Evolutionary conservation across 805 yeast genomes (phyloP).

Genomic region (Groenewaldozyma salmanticensis): DNA sequence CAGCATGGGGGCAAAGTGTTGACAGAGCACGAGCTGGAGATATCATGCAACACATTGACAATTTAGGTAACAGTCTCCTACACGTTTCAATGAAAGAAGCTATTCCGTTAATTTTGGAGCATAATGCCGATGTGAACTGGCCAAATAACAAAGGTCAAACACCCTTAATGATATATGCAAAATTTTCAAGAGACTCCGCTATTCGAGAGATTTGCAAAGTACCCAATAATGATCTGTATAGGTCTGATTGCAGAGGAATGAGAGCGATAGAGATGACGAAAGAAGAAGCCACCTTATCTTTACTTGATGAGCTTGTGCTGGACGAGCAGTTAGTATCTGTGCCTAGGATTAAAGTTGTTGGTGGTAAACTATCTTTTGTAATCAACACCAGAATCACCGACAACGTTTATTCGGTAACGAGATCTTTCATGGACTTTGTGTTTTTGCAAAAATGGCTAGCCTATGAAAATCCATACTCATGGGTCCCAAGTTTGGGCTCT

Average conservation of each 20-base stretch:
- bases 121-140: slow-evolving; percentile 46
- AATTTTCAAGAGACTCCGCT: slow-evolving; percentile 57
- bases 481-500: slow-evolving; percentile 27
- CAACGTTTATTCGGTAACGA: slow-evolving; percentile 14
- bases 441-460: slow-evolving; percentile 26
- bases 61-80: slow-evolving; percentile 62
- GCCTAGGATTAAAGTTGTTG: slow-evolving; percentile 9
- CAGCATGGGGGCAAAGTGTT: slow-evolving; percentile 10
- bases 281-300: slow-evolving; percentile 17
- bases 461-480: slow-evolving; percentile 28
- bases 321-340: not conserved
- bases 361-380: slow-evolving; percentile 15
- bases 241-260: slow-evolving; percentile 22
- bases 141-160: slow-evolving; percentile 49
- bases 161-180: slow-evolving; percentile 62
- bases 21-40: slow-evolving; percentile 17
- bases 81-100: slow-evolving; percentile 50
- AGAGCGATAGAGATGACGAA: slow-evolving; percentile 28
- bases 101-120: slow-evolving; percentile 33
- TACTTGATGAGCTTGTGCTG: slow-evolving; percentile 16
- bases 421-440: slow-evolving; percentile 26
- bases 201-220: slow-evolving; percentile 42
- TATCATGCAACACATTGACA: slow-evolving; percentile 58
- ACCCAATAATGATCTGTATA: slow-evolving; percentile 36
- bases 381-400: slow-evolving; percentile 7